Percentiles rank a stretch among this genome's conserved stretches.
These are phyloP conservation scores for Ophiostoma tasmaniense DNA, from an alignment of 2,329 filamentous ascomycete species.

Conservation along the genomic window DNA sequence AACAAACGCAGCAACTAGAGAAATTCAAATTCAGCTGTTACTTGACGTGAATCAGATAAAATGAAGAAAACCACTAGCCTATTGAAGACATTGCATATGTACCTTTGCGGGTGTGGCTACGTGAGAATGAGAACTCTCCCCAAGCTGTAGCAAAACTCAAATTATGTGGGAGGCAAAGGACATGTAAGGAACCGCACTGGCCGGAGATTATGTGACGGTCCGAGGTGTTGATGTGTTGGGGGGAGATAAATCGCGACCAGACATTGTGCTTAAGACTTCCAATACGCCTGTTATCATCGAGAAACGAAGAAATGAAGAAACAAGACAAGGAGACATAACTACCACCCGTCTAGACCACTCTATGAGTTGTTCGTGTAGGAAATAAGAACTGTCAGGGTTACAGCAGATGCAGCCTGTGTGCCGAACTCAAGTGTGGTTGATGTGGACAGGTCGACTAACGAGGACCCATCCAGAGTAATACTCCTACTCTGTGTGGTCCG, in stretches of 20 bases:
- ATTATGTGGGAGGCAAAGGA: not conserved
- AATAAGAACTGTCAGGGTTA: not conserved
- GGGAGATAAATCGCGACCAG: not conserved
- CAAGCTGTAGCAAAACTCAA: not conserved
- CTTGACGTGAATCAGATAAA: not conserved
- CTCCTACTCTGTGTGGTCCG: not conserved
- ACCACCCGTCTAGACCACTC: not conserved
- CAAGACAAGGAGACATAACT: not conserved
- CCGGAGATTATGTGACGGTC: not conserved
- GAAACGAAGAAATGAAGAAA: no score
- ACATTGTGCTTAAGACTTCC: not conserved
- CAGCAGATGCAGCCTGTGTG: not conserved
- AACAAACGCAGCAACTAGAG: no score
- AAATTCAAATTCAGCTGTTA: no score
- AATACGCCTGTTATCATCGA: no score
- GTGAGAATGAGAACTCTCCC: not conserved
- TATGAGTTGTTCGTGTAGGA: not conserved
- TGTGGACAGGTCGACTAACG: slow-evolving; percentile 15
- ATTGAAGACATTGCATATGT: not conserved
- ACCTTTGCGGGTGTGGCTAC: not conserved
- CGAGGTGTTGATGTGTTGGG: not conserved
- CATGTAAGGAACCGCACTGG: not conserved
- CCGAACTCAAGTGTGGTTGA: slow-evolving; percentile 14
- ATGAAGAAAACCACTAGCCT: not conserved
- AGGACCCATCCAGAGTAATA: not conserved